Evolutionary conservation across 805 yeast genomes (phyloP), one percentile per base, ranked within the genome.

Genomic region (Pichia pseudocactophila): DNA sequence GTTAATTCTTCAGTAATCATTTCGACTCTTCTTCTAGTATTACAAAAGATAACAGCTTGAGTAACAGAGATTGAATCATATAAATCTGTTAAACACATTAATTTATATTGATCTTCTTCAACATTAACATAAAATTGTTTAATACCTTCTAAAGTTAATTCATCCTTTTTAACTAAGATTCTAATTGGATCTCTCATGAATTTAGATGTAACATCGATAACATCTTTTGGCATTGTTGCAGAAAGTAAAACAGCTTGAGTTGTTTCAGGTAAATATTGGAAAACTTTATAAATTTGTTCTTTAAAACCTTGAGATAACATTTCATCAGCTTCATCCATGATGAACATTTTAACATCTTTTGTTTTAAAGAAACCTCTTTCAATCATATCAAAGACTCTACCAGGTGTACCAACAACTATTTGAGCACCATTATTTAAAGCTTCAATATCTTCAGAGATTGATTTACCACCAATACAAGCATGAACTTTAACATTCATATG

Each of bases 251-350:
- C 97, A 51, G 88, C 96, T 68, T 92, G 98, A 34, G 86, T 80
- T 32, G 82, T 73, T 41, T 83, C 72, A 45, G 97, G 97, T 53
- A 92, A 71, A 53, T 75, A 71, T 58, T 82, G 78, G 75, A 84
- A 89, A 50, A 90, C 83, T 56, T 89, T 94, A 71, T 86, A 86
- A 54, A 92, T 90, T 69, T 89, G 96, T 59, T 86, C 94, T 66
- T 86, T 83, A 76, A 92, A 92, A 49, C 97, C 98, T 50, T 87
- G 82, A 39, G 90, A 77, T 55, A 92, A 71, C 66, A 92, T 68
- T 66, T 92, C 97, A 69, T 92, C 98, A 16, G 98, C 98, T 67
- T 92, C 98, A 66, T 92, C 98, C 56, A 92, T 69, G 50, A 92
- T 77, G 51, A 90, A 69, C 84, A 92, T 82, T 69, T 89, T 87